A percentile compares a stretch with the other conserved stretches of the same genome.
Conservation (phyloP, 129 eudicot genomes). For the Centrapalus pauciflorus region DNA sequence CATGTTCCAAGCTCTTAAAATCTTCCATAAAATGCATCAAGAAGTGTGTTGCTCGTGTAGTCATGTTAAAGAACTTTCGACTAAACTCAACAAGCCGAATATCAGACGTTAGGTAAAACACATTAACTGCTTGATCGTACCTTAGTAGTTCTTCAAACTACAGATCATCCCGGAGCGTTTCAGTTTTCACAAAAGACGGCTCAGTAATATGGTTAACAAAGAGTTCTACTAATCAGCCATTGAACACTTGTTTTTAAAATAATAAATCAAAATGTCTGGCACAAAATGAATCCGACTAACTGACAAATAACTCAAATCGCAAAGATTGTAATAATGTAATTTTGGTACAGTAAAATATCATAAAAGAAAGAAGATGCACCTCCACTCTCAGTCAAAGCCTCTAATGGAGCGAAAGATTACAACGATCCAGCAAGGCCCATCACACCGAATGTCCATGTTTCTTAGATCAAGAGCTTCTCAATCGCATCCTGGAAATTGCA, state of each 20-base stretch:
- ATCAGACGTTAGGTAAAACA: too few relatives aligned
- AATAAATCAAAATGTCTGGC: neutral
- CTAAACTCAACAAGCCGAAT: neutral
- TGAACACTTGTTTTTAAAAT: neutral
- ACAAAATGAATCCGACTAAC: neutral
- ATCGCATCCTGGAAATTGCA: constrained; percentile 37
- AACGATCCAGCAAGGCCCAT: constrained; percentile 13
- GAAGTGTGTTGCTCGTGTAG: too few relatives aligned
- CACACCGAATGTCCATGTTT: constrained; percentile 9
- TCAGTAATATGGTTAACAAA: neutral
- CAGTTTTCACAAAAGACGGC: too few relatives aligned
- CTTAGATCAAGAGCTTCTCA: constrained; percentile 48
- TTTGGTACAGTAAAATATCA: neutral
- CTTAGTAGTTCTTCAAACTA: too few relatives aligned
- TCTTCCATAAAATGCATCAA: too few relatives aligned
- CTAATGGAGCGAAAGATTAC: neutral
- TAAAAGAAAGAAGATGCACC: neutral
- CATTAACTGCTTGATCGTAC: too few relatives aligned
- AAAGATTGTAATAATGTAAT: neutral
- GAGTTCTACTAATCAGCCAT: neutral
- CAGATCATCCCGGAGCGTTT: neutral
- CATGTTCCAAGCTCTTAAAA: too few relatives aligned
- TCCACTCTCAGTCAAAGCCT: constrained; percentile 27
- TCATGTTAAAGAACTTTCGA: too few relatives aligned
- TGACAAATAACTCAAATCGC: neutral